Percentiles rank a stretch among this genome's conserved stretches.
Conservation (phyloP, 1,284 basidiomycete species). For the Puccinia coronata region DNA sequence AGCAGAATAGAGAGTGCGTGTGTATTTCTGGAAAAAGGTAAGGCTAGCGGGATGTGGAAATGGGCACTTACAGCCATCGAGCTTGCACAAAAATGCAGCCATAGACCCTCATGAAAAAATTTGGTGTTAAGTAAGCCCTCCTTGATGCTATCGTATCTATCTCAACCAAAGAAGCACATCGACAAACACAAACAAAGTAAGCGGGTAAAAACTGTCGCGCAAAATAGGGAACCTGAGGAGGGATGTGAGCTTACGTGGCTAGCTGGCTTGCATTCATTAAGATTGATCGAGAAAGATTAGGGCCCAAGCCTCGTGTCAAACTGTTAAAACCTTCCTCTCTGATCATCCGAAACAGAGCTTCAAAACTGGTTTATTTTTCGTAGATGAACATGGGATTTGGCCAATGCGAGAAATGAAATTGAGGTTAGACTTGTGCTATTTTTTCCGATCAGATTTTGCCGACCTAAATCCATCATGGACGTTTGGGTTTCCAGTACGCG, state of each 20-base stretch:
- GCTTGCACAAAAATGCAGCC: conserved; percentile 77
- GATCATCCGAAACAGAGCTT: conserved; percentile 69
- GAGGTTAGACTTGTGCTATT: neutral
- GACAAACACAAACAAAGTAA: neutral
- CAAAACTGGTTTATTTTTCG: conserved; percentile 25
- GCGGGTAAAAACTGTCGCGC: too few species aligned
- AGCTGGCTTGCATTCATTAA: conserved; percentile 91
- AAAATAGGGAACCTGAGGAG: neutral
- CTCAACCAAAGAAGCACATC: neutral
- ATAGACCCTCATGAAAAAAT: conserved; percentile 76
- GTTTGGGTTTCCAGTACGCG: too few species aligned
- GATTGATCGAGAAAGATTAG: conserved; percentile 80
- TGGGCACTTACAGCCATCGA: conserved; percentile 71
- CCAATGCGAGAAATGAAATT: neutral
- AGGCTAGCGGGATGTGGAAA: neutral
- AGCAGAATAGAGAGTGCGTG: neutral
- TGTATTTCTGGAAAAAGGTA: too few species aligned
- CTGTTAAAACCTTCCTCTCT: conserved; percentile 76
- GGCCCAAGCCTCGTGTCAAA: conserved; percentile 74
- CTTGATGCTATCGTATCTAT: conserved; percentile 87
- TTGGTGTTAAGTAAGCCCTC: conserved; percentile 69
- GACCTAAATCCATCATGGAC: too few species aligned
- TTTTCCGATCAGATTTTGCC: too few species aligned
- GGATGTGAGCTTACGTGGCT: conserved; percentile 68
- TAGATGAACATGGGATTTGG: neutral